A percentile compares a stretch with the other conserved stretches of the same genome.
These are phyloP conservation scores for Porphyrellus cyaneotinctus DNA, from an alignment of 768 basidiomycete genomes.

Conservation along the genomic window DNA sequence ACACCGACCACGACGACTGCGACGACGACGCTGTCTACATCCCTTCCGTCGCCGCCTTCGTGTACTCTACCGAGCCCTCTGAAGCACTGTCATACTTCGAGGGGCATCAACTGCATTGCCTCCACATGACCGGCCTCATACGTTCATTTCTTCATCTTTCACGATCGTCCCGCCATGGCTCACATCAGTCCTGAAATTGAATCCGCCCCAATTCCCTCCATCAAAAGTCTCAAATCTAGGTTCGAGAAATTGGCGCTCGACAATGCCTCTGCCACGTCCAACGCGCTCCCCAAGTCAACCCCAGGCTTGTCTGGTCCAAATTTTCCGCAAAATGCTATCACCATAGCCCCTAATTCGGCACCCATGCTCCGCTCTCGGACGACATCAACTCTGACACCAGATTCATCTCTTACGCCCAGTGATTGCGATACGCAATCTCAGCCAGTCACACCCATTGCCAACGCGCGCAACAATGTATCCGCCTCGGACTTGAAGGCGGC, in stretches of 20 bases:
- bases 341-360: slow-evolving; percentile 27
- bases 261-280: slow-evolving; percentile 17
- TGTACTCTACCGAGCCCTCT: too few relatives aligned
- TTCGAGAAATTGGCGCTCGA: slow-evolving; percentile 65
- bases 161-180: slow-evolving; percentile 11
- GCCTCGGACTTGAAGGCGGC: slow-evolving; percentile 48
- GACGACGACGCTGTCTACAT: too few relatives aligned
- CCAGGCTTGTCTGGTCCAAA: neutral
- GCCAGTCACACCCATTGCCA: slow-evolving; percentile 25
- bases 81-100: neutral
- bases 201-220: slow-evolving; percentile 54
- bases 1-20: too few relatives aligned
- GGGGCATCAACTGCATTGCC: slow-evolving; percentile 2
- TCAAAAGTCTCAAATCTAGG: slow-evolving; percentile 63
- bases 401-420: slow-evolving; percentile 16
- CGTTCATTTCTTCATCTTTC: neutral
- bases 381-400: slow-evolving; percentile 29
- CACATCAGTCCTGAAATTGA: slow-evolving; percentile 39
- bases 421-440: slow-evolving; percentile 16
- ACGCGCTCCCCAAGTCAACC: neutral
- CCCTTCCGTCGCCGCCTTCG: too few relatives aligned
- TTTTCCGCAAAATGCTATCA: slow-evolving; percentile 9
- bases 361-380: slow-evolving; percentile 41
- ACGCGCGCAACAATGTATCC: slow-evolving; percentile 47
- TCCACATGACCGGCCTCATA: slow-evolving; percentile 2